phyloP scores from a whole-genome alignment of 768 basidiomycete species.

The Porphyrellus cyaneotinctus region DNA sequence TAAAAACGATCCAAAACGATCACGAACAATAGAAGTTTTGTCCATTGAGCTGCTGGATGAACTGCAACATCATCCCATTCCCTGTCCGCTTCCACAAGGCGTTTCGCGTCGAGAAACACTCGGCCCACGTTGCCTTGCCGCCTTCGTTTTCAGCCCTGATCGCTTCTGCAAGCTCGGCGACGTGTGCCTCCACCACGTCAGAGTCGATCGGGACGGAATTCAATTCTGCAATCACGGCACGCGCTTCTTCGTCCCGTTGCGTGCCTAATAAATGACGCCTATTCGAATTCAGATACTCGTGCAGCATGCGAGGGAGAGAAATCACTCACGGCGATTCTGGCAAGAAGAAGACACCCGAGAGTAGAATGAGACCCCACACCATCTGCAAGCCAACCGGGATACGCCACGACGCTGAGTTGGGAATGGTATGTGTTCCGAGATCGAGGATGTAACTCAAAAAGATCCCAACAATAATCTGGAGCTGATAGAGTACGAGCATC shows the following conservation, averaged over 20 bases:
- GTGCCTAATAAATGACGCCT: constrained; percentile 10
- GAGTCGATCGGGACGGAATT: constrained; percentile 14
- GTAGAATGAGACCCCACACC: constrained; percentile 9
- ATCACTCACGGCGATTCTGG: constrained; percentile 14
- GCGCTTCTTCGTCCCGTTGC: constrained; percentile 1
- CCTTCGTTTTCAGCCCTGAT: constrained; percentile 16
- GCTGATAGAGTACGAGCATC: constrained; percentile 68
- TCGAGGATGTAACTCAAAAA: constrained; percentile 71
- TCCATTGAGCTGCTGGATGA: constrained; percentile 15
- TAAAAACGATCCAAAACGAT: neutral
- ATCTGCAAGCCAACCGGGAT: constrained; percentile 14
- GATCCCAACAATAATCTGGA: constrained; percentile 68
- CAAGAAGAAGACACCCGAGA: constrained; percentile 12
- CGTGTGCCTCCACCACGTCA: constrained; percentile 10
- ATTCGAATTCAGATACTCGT: neutral
- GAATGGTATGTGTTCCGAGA: constrained; percentile 10
- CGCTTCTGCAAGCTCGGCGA: constrained; percentile 12
- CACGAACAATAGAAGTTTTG: constrained; percentile 18
- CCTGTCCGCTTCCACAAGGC: constrained; percentile 18
- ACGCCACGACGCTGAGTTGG: constrained; percentile 15
- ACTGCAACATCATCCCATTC: constrained; percentile 16
- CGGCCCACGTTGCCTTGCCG: constrained; percentile 13
- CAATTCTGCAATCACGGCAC: constrained; percentile 12
- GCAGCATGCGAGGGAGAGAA: neutral
- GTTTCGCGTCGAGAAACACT: constrained; percentile 15